Evolutionary conservation across 768 basidiomycete genomes (phyloP), one percentile per base, ranked within the genome.

Genomic region (Pleurotus sapidus): DNA sequence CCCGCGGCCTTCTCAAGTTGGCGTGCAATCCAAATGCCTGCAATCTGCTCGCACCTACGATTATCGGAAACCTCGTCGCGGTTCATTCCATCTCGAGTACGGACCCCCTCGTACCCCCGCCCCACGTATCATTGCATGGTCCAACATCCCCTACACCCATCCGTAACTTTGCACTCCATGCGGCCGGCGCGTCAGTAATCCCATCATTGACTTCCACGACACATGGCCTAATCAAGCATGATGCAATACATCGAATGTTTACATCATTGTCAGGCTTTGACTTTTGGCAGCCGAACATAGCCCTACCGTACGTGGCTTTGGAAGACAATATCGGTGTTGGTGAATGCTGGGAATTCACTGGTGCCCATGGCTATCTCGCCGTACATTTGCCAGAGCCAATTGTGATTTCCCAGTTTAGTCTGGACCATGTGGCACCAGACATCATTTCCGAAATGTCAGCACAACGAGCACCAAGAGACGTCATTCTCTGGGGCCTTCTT

Each of bases 291-390:
- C 14, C 42, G 17, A 24, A 46, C 25, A 51, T 60, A 9, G 45
- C 48, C 38, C 56, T 49, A 12, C 59, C 59, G 15, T 14, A 24
- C 20, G 37, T 51, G 15, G 39, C 47, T 14, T 40, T 60, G 5
- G 59, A 60, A 40, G 47, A 42, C n/a, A 38, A 51, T 49, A 45
- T 57, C 43, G 5, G 25, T 42, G 59, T 57, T 9, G 57, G 57
- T 18, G 42, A 46, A 12, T 60, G 59, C 56, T 60, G 56, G 56
- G 59, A 60, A 37, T 50, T 60, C 18, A 34, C 12, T 48, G 59
- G 59, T 23, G 18, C 46, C 17, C 15, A 27, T 15, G 59, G 59
- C 5, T 47, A 57, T 43, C 30, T 60, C n/a, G 59, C 27, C 17
- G 49, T 60, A 18, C 27, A 12, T 25, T 49, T 58, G 11, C 25